Conservation (phyloP, 139 green algal genomes). For the Micromonas pusilla region DNA sequence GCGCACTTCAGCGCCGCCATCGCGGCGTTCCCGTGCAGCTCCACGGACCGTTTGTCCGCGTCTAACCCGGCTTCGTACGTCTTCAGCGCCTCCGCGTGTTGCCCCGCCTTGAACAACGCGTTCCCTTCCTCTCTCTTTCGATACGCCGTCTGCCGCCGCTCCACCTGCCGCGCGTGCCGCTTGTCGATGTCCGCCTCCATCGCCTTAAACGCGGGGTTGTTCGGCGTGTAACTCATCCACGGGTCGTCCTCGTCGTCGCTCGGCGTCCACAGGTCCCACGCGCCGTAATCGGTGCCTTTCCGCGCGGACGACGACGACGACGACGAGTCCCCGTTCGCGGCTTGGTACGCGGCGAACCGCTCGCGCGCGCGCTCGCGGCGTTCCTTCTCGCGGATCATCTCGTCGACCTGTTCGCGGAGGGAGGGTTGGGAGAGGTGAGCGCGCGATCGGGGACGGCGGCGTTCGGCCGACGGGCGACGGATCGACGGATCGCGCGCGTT, state of each 20-base stretch:
- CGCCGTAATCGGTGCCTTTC: slow-evolving; percentile 59
- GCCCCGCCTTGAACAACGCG: slow-evolving; percentile 40
- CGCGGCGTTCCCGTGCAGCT: slow-evolving; percentile 68
- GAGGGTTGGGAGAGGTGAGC: too few species aligned
- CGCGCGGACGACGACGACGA: too few species aligned
- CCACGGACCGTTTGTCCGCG: slow-evolving; percentile 57
- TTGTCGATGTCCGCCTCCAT: slow-evolving; percentile 77
- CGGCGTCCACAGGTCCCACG: slow-evolving; percentile 73
- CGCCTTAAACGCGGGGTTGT: slow-evolving; percentile 49
- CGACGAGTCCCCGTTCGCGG: not conserved
- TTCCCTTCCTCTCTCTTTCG: slow-evolving; percentile 56
- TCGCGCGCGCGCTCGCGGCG: not conserved
- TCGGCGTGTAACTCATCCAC: slow-evolving; percentile 47
- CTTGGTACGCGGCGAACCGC: slow-evolving; percentile 9
- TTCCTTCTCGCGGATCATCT: slow-evolving; percentile 42
- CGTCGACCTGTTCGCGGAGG: too few species aligned
- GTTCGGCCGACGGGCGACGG: too few species aligned
- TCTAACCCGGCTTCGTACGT: slow-evolving; percentile 63
- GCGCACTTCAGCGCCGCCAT: slow-evolving; percentile 59
- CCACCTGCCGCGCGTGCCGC: slow-evolving; percentile 61
- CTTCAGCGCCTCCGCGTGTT: slow-evolving; percentile 2
- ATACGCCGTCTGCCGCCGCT: slow-evolving; percentile 60
- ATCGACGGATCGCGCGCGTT: too few species aligned
- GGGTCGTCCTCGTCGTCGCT: slow-evolving; percentile 75
- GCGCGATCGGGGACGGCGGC: too few species aligned